Base-by-base conservation (phyloP, 345 rosid species). In the Cochlearia excelsa region DNA sequence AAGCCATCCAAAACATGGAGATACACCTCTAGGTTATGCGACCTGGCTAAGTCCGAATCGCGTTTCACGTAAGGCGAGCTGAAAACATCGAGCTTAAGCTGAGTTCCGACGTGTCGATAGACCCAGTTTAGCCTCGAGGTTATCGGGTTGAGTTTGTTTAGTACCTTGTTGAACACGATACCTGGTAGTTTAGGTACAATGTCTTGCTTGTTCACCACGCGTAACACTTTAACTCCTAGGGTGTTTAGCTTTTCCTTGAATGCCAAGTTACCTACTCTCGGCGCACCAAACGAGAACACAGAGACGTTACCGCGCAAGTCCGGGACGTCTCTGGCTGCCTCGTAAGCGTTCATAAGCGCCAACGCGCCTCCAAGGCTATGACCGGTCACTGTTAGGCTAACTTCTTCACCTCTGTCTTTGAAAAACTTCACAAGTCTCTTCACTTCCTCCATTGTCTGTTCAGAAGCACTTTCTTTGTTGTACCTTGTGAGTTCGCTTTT, bases 281-380 rank as follows among this genome's bases (percentile, higher is more conserved):
- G 91, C 9, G 85, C 87, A 10, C 84, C 91, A 16, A 79, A 84
- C 0, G 91, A 78, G 29, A 84, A 59, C 37, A 84, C 87, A 40
- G 72, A 77, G 31, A 84, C 69, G 30, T 70, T 70, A 30, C 68
- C 73, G 51, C 49, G 65, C 7, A 80, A 55, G 26, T 23, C 70
- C 0, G 85, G 81, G 43, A 80, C 62, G 16, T 72, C 63, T 68
- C 64, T 70, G 3, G 77, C 81, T 0, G 81, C 84, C 30, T 84
- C 82, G 5, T 80, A 74, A 26, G 87, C 87, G 4, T 75, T 84
- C 50, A 84, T 69, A 1, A 80, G 78, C 0, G 91, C 83, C 46
- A 84, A 49, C 8, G 87, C 91, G 0, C 87, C 91, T 3, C 87
- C 91, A 1, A 82, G 66, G 73, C 84, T 78, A 57, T 84, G 85